These are phyloP conservation scores for Vitis cinerea DNA, from an alignment of 164 flowering plant genomes.

Conservation along the genomic window DNA sequence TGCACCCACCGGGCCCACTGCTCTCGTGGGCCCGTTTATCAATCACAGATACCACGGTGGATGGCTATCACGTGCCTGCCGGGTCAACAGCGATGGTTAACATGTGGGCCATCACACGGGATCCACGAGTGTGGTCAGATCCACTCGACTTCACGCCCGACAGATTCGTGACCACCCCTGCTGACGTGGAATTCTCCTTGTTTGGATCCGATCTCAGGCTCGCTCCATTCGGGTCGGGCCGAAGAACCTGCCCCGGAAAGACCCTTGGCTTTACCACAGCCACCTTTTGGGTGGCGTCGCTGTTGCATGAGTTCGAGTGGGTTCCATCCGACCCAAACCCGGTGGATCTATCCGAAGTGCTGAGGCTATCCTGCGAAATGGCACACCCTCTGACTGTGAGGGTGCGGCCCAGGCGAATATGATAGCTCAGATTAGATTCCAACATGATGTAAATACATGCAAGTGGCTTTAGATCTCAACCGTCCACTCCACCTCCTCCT, in stretches of 20 bases:
- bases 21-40: constrained; percentile 60
- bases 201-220: constrained; percentile 66
- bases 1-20: constrained; percentile 78
- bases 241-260: constrained; percentile 72
- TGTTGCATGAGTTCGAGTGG: constrained; percentile 61
- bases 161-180: constrained; percentile 34
- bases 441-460: no score
- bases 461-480: no score
- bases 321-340: constrained; percentile 18
- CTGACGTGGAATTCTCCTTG: constrained; percentile 41
- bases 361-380: constrained; percentile 65
- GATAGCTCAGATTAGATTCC: no score
- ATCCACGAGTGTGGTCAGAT: constrained; percentile 55
- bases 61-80: constrained; percentile 27
- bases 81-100: constrained; percentile 46
- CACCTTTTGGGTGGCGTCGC: constrained; percentile 54
- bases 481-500: no score
- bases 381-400: constrained; percentile 36
- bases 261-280: constrained; percentile 54
- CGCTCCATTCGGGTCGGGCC: constrained; percentile 80
- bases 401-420: constrained; percentile 21
- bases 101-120: constrained; percentile 50
- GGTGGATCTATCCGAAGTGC: constrained; percentile 45
- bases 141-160: constrained; percentile 57
- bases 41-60: constrained; percentile 37